Conservation (phyloP, 805 yeast species). For the Danielia oregonensis region DNA sequence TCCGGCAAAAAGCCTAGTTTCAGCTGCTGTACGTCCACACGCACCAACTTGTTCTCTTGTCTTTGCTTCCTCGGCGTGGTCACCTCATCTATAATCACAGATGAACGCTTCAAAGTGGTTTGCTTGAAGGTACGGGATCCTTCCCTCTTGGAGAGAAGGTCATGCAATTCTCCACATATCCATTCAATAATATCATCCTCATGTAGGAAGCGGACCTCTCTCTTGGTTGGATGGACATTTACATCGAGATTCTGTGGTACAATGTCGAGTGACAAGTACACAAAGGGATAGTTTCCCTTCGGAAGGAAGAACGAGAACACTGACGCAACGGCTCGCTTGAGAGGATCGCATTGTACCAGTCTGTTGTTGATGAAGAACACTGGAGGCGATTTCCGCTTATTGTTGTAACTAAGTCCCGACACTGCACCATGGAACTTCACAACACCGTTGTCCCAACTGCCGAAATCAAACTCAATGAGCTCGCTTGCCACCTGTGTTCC, state of each 20-base stretch:
- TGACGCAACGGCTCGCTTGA: slow-evolving; percentile 62
- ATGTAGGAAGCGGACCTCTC: slow-evolving; percentile 80
- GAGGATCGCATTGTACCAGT: slow-evolving; percentile 76
- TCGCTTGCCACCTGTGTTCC: slow-evolving; percentile 70
- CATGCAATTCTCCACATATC: slow-evolving; percentile 49
- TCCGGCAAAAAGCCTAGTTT: no score
- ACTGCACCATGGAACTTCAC: slow-evolving; percentile 53
- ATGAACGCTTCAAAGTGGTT: slow-evolving; percentile 33
- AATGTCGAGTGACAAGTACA: slow-evolving; percentile 68
- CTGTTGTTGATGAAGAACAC: slow-evolving; percentile 84
- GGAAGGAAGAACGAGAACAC: slow-evolving; percentile 69
- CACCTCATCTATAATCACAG: slow-evolving; percentile 7
- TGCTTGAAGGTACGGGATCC: slow-evolving; percentile 68
- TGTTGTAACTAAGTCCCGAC: slow-evolving; percentile 66
- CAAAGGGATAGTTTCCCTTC: slow-evolving; percentile 69
- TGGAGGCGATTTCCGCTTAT: slow-evolving; percentile 63
- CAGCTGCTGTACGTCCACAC: slow-evolving; percentile 68
- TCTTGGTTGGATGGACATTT: slow-evolving; percentile 92
- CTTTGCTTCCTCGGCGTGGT: slow-evolving; percentile 29
- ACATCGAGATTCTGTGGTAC: slow-evolving; percentile 77
- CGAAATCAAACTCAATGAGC: slow-evolving; percentile 46
- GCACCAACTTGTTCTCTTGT: slow-evolving; percentile 63
- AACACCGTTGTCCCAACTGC: slow-evolving; percentile 43
- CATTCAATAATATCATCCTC: slow-evolving; percentile 81
- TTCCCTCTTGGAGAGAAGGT: slow-evolving; percentile 53